Conservation (phyloP, 2,329 filamentous ascomycete genomes). For the Fusarium mundagurra region DNA sequence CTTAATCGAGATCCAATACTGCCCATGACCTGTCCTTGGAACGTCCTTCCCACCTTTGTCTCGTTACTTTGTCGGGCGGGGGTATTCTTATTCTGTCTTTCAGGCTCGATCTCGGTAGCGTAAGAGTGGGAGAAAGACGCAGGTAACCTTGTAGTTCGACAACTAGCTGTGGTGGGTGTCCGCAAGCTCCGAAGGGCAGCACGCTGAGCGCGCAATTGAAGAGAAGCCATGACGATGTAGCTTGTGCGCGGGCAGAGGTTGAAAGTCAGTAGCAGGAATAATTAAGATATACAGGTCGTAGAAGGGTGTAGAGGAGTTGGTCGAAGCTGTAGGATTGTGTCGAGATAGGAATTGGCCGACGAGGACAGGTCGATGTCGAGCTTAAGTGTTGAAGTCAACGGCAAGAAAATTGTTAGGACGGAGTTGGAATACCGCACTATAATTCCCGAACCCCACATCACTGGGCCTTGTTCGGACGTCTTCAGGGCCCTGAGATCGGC, state of each 20-base stretch:
- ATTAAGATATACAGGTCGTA: neutral
- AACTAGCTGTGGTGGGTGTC: constrained; percentile 24
- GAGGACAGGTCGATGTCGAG: constrained; percentile 14
- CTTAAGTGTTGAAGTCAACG: constrained; percentile 37
- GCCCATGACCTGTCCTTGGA: constrained; percentile 69
- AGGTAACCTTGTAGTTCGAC: constrained; percentile 29
- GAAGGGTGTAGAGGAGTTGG: neutral
- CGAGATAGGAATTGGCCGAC: constrained; percentile 6
- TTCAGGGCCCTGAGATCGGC: constrained; percentile 3
- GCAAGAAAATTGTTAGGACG: constrained; percentile 43
- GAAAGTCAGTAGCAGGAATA: constrained; percentile 14
- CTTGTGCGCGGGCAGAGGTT: constrained; percentile 3
- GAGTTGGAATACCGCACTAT: constrained; percentile 43
- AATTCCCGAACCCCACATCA: constrained; percentile 34
- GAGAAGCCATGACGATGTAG: constrained; percentile 43
- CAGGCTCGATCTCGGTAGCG: constrained; percentile 50
- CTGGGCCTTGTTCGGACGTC: constrained; percentile 11
- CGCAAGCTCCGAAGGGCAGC: constrained; percentile 46
- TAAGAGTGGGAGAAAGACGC: constrained; percentile 43
- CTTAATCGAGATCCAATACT: constrained; percentile 65
- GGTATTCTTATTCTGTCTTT: constrained; percentile 45
- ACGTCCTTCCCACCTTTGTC: constrained; percentile 54
- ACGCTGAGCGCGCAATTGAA: constrained; percentile 46
- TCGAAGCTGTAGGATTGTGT: neutral
- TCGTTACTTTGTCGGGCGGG: constrained; percentile 48